Percentiles rank a stretch among this genome's conserved stretches.
Conservation (phyloP, 352 stramenopile species). For the Chrysophaeum taylorii region DNA sequence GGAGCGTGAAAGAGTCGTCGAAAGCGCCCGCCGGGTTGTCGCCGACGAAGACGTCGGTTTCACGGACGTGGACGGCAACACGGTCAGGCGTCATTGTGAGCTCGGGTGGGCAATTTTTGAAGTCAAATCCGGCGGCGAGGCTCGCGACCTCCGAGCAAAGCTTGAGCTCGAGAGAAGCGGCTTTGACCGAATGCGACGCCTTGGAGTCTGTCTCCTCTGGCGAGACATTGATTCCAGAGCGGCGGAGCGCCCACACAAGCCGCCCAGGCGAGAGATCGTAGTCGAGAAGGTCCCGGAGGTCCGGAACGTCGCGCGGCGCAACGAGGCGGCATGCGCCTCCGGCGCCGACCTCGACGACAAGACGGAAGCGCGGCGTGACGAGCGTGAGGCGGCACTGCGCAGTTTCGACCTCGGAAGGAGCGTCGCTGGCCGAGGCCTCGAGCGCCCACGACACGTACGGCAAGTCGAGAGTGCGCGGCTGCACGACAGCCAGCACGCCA, state of each 20-base stretch:
- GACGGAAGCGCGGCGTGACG: background rate
- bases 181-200: background rate
- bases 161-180: background rate
- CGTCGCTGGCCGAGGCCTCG: background rate
- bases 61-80: background rate
- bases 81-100: background rate
- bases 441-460: background rate
- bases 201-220: background rate
- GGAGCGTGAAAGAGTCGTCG: background rate
- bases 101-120: background rate
- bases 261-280: background rate
- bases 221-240: background rate
- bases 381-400: background rate
- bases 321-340: background rate
- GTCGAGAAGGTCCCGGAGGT: conserved; percentile 5
- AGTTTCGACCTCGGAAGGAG: conserved; percentile 1
- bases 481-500: background rate
- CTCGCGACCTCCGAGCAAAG: background rate
- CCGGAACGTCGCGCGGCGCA: background rate
- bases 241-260: background rate
- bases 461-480: conserved; percentile 15
- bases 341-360: background rate
- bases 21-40: no score
- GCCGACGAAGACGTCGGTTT: background rate
- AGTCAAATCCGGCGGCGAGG: background rate